Percentiles rank a stretch among this genome's conserved stretches.
These are phyloP conservation scores for Coprinellus aureogranulatus DNA, from an alignment of 768 basidiomycete genomes.

Conservation along the genomic window DNA sequence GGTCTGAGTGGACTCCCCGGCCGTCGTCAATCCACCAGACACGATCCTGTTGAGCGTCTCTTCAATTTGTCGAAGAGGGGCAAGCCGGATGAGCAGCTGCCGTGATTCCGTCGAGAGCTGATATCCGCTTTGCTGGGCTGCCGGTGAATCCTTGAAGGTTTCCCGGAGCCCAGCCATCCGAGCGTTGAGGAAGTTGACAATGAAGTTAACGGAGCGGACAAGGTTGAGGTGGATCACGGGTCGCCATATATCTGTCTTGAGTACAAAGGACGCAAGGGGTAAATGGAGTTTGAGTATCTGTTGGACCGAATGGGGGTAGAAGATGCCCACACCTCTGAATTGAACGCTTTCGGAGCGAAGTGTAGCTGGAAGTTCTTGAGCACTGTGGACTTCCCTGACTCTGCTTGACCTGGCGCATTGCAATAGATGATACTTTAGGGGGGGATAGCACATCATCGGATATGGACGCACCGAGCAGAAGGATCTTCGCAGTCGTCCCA, in stretches of 20 bases:
- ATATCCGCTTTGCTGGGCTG: constrained; percentile 16
- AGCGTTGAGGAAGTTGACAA: constrained; percentile 29
- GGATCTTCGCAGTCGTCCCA: constrained; percentile 41
- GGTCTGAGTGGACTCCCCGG: constrained; percentile 10
- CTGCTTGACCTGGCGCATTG: constrained; percentile 51
- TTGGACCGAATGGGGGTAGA: background rate
- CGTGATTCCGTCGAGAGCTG: constrained; percentile 37
- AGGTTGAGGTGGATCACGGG: constrained; percentile 69
- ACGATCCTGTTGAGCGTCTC: constrained; percentile 44
- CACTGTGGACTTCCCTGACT: constrained; percentile 67
- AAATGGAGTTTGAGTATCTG: background rate
- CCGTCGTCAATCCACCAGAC: constrained; percentile 22
- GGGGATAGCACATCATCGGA: background rate
- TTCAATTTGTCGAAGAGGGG: constrained; percentile 57
- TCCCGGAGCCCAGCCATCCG: constrained; percentile 17
- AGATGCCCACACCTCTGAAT: constrained; percentile 42
- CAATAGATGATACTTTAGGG: background rate
- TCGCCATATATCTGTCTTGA: constrained; percentile 53
- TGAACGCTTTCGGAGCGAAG: constrained; percentile 58
- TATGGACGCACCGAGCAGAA: constrained; percentile 50
- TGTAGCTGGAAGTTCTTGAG: constrained; percentile 66
- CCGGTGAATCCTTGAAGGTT: constrained; percentile 12
- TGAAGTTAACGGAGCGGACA: constrained; percentile 49
- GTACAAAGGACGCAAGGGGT: background rate
- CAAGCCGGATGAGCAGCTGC: constrained; percentile 47